These are phyloP conservation scores for Xylariaceae sp. DNA, from an alignment of 2,329 filamentous ascomycete species.

Conservation along the genomic window DNA sequence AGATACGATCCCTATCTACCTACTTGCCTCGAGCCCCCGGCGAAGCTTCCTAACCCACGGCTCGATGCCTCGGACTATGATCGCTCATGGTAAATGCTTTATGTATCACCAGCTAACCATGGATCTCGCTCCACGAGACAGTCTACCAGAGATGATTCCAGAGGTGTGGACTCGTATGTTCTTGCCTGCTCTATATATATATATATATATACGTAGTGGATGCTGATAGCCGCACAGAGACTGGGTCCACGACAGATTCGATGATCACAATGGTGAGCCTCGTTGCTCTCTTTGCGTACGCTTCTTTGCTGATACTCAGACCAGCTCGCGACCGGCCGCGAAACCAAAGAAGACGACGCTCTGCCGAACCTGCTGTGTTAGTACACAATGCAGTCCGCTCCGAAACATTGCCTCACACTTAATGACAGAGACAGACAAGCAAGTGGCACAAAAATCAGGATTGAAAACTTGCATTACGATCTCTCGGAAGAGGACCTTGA, in stretches of 20 bases:
- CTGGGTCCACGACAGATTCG: slow-evolving; percentile 91
- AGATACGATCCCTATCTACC: slow-evolving; percentile 17
- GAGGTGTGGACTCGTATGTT: slow-evolving; percentile 67
- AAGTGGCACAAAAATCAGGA: slow-evolving; percentile 66
- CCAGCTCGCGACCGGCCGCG: slow-evolving; percentile 21
- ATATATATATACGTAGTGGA: neutral
- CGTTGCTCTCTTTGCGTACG: neutral
- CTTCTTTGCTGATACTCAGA: slow-evolving; percentile 5
- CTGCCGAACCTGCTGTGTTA: slow-evolving; percentile 31
- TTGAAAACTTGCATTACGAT: slow-evolving; percentile 92
- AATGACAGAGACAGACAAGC: slow-evolving; percentile 36
- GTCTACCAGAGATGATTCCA: slow-evolving; percentile 55
- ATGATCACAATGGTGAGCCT: slow-evolving; percentile 58
- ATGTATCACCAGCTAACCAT: slow-evolving; percentile 44
- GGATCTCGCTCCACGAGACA: slow-evolving; percentile 38
- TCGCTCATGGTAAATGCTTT: slow-evolving; percentile 33
- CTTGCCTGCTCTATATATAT: neutral
- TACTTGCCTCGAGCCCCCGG: slow-evolving; percentile 21
- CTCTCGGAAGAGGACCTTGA: slow-evolving; percentile 79
- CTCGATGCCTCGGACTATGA: slow-evolving; percentile 31
- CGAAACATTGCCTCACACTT: slow-evolving; percentile 7
- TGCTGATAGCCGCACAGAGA: slow-evolving; percentile 52
- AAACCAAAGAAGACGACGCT: slow-evolving; percentile 30
- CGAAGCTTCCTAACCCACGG: slow-evolving; percentile 27
- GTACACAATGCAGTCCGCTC: slow-evolving; percentile 3